These are phyloP conservation scores for Fallopia convolvulus DNA, from an alignment of 148 eudicot genomes.

Conservation along the genomic window DNA sequence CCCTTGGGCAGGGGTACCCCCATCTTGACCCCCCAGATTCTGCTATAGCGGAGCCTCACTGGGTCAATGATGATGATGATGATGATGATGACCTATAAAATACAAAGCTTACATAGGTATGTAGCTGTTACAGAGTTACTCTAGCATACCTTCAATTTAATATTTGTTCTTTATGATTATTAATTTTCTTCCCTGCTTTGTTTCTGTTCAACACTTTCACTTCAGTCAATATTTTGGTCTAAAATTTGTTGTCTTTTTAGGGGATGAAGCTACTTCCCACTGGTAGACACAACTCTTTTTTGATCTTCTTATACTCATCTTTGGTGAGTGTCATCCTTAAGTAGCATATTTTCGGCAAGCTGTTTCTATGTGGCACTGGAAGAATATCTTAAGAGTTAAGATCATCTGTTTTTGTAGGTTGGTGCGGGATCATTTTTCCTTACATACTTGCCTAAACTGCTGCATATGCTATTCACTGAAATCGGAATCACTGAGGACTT, in stretches of 20 bases:
- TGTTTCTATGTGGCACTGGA: constrained; percentile 12
- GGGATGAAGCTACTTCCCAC: constrained; percentile 99
- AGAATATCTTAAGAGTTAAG: constrained; percentile 12
- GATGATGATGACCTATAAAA: neutral
- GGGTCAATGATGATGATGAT: too few relatives aligned
- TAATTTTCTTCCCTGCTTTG: neutral
- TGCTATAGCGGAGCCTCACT: too few relatives aligned
- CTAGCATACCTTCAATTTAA: neutral
- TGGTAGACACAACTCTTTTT: constrained; percentile 69
- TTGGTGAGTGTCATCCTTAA: constrained; percentile 36
- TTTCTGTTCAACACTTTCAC: neutral
- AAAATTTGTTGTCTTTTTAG: constrained; percentile 28
- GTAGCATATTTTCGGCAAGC: neutral
- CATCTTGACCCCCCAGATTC: too few relatives aligned
- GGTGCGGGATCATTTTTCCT: constrained; percentile 78
- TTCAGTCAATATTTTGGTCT: neutral
- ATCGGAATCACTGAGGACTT: constrained; percentile 79
- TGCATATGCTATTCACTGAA: constrained; percentile 52
- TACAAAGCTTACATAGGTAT: neutral
- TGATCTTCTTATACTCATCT: constrained; percentile 59
- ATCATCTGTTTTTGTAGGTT: constrained; percentile 35
- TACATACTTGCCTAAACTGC: constrained; percentile 52
- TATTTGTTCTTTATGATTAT: neutral
- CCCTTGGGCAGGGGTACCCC: too few relatives aligned
- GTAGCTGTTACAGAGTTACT: neutral